Evolutionary conservation across 805 yeast genomes (phyloP), one percentile per base, ranked within the genome.

Genomic region (Wickerhamiella azyma): DNA sequence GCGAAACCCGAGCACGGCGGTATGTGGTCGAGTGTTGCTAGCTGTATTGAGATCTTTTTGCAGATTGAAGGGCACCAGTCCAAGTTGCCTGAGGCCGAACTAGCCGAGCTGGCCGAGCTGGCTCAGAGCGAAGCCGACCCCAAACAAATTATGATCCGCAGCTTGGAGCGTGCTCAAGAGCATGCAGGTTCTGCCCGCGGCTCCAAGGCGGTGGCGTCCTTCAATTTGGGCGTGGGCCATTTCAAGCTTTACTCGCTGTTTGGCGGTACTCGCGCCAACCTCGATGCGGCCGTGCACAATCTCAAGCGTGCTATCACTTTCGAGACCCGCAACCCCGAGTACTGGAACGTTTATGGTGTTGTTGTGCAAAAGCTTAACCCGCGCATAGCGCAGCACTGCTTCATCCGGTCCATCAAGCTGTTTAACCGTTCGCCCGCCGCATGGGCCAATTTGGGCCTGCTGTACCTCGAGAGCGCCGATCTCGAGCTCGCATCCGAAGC

Each of bases 341-440:
- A 77, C 48, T 92, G 99, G 99, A 68, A 75, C 45, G 79, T 83
- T 0, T 67, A 89, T 26, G 98, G 97, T 11, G 72, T 81, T 47
- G 81, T 86, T 0, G 75, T 85, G 7, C 70, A 79, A 46, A 64
- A 75, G 2, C 62, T 68, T 3, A 81, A 77, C 52, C 79, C 89
- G 0, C 71, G 74, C 41, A 81, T 85, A 6, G 69, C 96, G 0
- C 99, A 92, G 62, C 99, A 92, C 64, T 85, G 96, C 60, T 85
- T 83, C 55, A 82, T 92, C 54, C 81, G 84, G 51, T 88, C 96
- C 0, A 64, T 79, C 2, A 70, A 83, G 0, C 62, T 86, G 35
- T 79, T 83, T 41, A 74, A 82, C 6, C 74, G 75, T 45, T 83
- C 82, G 47, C 74, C 80, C 3, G 65, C 65, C 14, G 72, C 79